Percentiles rank a stretch among this genome's conserved stretches.
phyloP scores from a whole-genome alignment of 2,329 filamentous ascomycete genomes.

The Coccinonectria pachysandricola region DNA sequence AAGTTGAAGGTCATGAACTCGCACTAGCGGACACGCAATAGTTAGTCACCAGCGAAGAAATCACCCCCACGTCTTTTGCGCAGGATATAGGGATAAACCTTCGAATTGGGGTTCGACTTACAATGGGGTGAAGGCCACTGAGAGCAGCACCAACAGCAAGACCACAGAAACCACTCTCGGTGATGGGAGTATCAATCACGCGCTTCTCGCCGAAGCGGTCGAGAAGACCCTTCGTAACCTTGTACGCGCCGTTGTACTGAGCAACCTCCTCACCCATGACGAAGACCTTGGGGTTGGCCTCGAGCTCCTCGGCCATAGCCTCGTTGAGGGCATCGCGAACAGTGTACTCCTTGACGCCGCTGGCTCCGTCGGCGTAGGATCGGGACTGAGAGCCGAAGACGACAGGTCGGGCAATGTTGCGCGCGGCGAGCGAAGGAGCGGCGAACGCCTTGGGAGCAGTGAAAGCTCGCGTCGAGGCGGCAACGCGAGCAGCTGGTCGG shows the following conservation, averaged over 20 bases:
- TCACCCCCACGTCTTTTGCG: neutral
- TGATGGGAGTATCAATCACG: constrained; percentile 97
- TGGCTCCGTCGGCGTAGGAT: constrained; percentile 42
- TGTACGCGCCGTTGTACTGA: constrained; percentile 99
- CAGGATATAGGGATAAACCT: too few species aligned
- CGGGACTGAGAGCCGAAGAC: constrained; percentile 37
- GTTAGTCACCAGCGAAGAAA: neutral
- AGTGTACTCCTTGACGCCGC: constrained; percentile 79
- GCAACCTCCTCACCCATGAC: constrained; percentile 96
- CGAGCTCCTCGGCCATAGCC: constrained; percentile 94
- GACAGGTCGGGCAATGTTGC: constrained; percentile 27
- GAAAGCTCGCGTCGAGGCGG: constrained; percentile 31
- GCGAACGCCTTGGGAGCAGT: constrained; percentile 23
- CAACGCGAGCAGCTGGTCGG: constrained; percentile 39
- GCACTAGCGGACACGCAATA: constrained; percentile 51
- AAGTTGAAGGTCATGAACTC: constrained; percentile 99
- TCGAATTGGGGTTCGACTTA: constrained; percentile 40
- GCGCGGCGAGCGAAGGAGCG: constrained; percentile 28
- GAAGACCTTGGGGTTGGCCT: constrained; percentile 89
- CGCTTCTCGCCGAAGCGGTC: constrained; percentile 96
- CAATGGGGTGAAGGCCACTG: constrained; percentile 85
- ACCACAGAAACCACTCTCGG: constrained; percentile 90
- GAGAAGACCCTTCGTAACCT: constrained; percentile 94
- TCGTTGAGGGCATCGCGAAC: constrained; percentile 97
- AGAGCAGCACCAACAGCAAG: constrained; percentile 90